Evolutionary conservation across 1,284 basidiomycete genomes (phyloP).

Genomic region (Puccinia hordei): DNA sequence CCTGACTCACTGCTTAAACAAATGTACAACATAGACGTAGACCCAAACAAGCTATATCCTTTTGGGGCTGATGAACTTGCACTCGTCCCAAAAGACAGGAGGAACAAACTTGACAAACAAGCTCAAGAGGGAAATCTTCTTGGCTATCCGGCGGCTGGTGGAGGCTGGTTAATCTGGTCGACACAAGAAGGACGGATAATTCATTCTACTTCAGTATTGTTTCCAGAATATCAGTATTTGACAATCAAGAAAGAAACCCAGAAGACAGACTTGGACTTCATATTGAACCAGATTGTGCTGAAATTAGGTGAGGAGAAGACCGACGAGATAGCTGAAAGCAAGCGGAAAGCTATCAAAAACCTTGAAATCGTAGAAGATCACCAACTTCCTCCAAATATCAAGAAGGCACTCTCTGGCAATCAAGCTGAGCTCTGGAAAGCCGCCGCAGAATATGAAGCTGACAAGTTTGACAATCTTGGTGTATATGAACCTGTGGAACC

Average conservation of each 20-base stretch:
- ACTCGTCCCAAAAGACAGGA: neutral
- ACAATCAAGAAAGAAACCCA: neutral
- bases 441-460: neutral
- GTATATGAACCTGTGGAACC: slow-evolving; percentile 1
- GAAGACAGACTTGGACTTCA: too few species aligned
- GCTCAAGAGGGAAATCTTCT: neutral
- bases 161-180: slow-evolving; percentile 12
- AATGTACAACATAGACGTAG: neutral
- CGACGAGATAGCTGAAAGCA: neutral
- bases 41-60: slow-evolving; percentile 8
- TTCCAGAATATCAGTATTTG: neutral
- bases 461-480: neutral
- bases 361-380: neutral
- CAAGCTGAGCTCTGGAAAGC: neutral
- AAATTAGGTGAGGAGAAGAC: slow-evolving; percentile 3
- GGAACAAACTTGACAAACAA: slow-evolving; percentile 8
- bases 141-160: neutral
- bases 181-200: neutral
- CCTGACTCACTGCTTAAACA: neutral
- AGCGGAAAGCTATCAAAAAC: neutral
- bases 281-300: neutral
- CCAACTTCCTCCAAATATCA: neutral
- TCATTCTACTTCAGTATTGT: neutral
- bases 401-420: neutral
- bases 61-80: slow-evolving; percentile 5